phyloP scores from a whole-genome alignment of 768 basidiomycete genomes.

The Hypholoma sublateritium region DNA sequence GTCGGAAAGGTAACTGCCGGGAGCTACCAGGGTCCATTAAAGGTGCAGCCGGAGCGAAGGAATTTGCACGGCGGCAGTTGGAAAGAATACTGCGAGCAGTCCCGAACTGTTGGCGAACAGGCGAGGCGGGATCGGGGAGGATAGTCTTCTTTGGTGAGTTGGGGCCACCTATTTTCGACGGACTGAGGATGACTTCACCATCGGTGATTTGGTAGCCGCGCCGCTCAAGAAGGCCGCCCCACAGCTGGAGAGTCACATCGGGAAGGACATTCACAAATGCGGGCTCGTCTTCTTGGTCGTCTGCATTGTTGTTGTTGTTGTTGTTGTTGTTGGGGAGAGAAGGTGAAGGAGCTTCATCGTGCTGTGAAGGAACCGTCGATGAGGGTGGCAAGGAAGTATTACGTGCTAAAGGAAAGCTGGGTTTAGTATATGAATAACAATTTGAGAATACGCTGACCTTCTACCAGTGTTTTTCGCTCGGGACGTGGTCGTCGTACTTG shows the following conservation, averaged over 20 bases:
- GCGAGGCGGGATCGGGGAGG: slow-evolving; percentile 13
- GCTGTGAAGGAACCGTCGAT: slow-evolving; percentile 20
- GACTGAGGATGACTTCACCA: slow-evolving; percentile 61
- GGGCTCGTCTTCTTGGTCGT: slow-evolving; percentile 51
- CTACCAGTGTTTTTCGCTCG: slow-evolving; percentile 40
- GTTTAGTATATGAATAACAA: not conserved
- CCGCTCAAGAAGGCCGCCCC: slow-evolving; percentile 65
- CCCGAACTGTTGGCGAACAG: slow-evolving; percentile 12
- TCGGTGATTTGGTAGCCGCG: slow-evolving; percentile 65
- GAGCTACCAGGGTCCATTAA: slow-evolving; percentile 18
- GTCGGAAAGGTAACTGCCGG: slow-evolving; percentile 46
- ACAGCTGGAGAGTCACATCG: slow-evolving; percentile 62
- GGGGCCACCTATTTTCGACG: slow-evolving; percentile 40
- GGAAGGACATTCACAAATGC: slow-evolving; percentile 59
- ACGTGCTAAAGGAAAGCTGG: slow-evolving; percentile 12
- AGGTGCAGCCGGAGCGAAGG: slow-evolving; percentile 49
- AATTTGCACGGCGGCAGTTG: slow-evolving; percentile 61
- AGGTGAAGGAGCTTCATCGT: slow-evolving; percentile 18
- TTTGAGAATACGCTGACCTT: slow-evolving; percentile 17
- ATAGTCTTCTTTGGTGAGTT: slow-evolving; percentile 1
- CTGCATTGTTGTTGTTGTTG: slow-evolving; percentile 7
- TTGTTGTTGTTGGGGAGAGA: slow-evolving; percentile 6
- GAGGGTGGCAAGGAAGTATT: slow-evolving; percentile 21
- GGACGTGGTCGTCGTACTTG: slow-evolving; percentile 60
- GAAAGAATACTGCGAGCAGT: slow-evolving; percentile 47